These are phyloP conservation scores for Actinomortierella ambigua DNA, from an alignment of 371 early-diverging fungal genomes.

Conservation along the genomic window DNA sequence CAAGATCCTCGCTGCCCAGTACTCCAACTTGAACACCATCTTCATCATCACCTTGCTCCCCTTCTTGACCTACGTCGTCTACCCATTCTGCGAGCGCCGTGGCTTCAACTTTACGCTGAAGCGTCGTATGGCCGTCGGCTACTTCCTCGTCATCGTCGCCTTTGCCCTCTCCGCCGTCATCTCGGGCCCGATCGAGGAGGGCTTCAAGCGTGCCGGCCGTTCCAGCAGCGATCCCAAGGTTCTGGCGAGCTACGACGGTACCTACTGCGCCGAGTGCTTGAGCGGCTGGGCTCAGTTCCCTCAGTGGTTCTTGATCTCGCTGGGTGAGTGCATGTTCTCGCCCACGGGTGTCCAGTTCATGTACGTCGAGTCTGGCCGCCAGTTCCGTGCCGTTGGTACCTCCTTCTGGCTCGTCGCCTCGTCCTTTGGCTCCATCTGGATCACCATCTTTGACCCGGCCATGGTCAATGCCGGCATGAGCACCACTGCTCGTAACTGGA, in stretches of 20 bases:
- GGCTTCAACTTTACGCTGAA: no score
- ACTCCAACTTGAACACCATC: no score
- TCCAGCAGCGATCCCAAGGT: no score
- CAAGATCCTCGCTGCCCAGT: not conserved
- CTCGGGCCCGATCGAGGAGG: no score
- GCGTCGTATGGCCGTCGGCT: no score
- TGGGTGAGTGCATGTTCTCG: conserved; percentile 62
- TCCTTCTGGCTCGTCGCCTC: conserved; percentile 55
- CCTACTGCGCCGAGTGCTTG: conserved; percentile 22
- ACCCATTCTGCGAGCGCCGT: no score
- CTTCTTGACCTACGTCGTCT: no score
- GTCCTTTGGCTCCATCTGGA: conserved; percentile 47
- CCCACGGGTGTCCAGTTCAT: conserved; percentile 64
- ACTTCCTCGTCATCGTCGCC: no score
- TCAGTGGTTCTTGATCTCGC: conserved; percentile 61
- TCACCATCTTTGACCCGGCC: conserved; percentile 33
- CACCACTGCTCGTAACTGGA: conserved; percentile 24
- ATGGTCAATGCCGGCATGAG: conserved; percentile 8
- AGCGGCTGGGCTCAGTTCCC: conserved; percentile 52
- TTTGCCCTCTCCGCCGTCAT: no score
- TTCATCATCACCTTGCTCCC: no score
- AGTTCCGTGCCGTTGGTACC: conserved; percentile 51
- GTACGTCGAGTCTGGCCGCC: conserved; percentile 55
- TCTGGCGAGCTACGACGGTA: not conserved
- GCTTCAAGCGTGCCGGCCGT: no score